Percentiles rank a stretch among this genome's conserved stretches.
phyloP scores from a whole-genome alignment of 176 grass and related monocot genomes.

The Lolium multiflorum region DNA sequence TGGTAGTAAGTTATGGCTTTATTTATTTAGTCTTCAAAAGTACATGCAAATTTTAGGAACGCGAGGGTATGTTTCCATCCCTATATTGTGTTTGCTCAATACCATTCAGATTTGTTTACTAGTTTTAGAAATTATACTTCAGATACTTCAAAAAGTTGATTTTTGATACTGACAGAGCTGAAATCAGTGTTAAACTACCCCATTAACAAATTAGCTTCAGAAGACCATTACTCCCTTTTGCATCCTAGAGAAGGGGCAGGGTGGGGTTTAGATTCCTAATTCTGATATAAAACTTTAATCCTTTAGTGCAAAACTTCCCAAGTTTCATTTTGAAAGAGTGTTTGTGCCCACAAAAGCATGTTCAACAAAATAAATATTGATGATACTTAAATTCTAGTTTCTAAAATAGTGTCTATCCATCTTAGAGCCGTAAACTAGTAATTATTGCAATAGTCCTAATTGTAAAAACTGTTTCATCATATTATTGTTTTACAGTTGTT shows the following conservation, averaged over 20 bases:
- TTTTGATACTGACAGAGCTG: neutral
- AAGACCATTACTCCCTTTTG: constrained; percentile 14
- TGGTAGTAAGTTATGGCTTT: neutral
- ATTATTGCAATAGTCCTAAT: neutral
- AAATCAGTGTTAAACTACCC: neutral
- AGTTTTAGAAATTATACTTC: constrained; percentile 3
- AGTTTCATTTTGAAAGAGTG: neutral
- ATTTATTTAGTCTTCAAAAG: constrained; percentile 3
- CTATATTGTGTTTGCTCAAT: neutral
- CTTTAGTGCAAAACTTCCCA: neutral
- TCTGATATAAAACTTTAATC: neutral
- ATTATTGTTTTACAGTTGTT: neutral
- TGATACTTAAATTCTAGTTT: constrained; percentile 14
- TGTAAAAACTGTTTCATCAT: neutral
- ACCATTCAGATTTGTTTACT: neutral
- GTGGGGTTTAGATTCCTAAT: neutral
- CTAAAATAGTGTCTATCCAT: neutral
- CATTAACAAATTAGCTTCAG: constrained; percentile 3
- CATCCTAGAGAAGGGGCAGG: neutral
- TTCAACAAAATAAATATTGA: neutral
- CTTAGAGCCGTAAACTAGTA: neutral
- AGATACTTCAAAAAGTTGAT: neutral
- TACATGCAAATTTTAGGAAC: neutral
- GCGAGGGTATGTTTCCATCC: neutral
- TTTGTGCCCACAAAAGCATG: neutral